Evolutionary conservation across 2,329 filamentous ascomycete genomes (phyloP).

Genomic region (Clarireedia sp.): DNA sequence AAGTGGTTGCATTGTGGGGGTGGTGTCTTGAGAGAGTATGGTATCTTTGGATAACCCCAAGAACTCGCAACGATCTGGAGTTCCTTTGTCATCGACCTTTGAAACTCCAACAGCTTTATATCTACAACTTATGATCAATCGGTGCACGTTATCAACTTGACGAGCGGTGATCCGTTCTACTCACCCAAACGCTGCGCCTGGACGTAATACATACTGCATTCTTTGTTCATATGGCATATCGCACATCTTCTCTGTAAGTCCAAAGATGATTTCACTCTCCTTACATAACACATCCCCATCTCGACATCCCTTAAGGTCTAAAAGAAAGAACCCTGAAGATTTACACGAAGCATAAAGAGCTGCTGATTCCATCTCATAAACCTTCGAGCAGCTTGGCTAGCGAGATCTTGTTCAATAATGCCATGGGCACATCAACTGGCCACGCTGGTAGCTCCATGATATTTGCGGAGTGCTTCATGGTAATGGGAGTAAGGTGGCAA

Average conservation of each 20-base stretch:
- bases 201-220: background rate
- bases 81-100: background rate
- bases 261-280: background rate
- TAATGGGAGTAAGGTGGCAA: too few relatives aligned
- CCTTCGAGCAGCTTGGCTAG: background rate
- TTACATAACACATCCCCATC: background rate
- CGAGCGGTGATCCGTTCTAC: background rate
- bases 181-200: background rate
- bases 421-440: background rate
- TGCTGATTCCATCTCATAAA: background rate
- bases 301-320: conserved; percentile 14
- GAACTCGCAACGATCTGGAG: background rate
- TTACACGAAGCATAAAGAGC: conserved; percentile 18
- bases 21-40: background rate
- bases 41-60: background rate
- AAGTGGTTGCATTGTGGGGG: background rate
- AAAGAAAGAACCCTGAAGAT: conserved; percentile 25
- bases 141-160: background rate
- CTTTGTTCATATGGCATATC: background rate
- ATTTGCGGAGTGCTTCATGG: too few relatives aligned
- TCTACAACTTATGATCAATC: background rate
- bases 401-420: background rate
- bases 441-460: background rate
- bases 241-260: background rate
- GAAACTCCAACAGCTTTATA: background rate